phyloP scores from a whole-genome alignment of 495 filamentous ascomycete species.

The Lasiosphaeriaceae sp. region DNA sequence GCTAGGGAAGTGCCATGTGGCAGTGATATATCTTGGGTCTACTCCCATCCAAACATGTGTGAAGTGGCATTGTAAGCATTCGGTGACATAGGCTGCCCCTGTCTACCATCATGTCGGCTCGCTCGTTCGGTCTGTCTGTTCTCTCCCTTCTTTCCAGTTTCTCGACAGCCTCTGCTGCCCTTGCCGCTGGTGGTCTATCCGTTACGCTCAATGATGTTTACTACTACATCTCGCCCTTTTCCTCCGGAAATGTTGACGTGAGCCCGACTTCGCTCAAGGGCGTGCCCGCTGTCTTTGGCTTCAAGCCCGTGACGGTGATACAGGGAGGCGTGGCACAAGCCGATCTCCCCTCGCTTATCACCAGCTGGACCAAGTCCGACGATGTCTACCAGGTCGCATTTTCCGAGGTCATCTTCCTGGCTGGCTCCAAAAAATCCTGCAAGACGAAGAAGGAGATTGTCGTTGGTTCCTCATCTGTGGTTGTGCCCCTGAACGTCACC shows the following conservation, averaged over 20 bases:
- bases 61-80: no score
- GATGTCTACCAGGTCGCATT: constrained; percentile 44
- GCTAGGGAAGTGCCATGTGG: no score
- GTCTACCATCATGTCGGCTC: constrained; percentile 1
- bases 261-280: neutral
- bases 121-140: constrained; percentile 10
- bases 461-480: constrained; percentile 12
- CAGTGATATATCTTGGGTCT: no score
- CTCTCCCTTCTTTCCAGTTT: constrained; percentile 4
- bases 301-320: constrained; percentile 42
- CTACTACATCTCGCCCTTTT: constrained; percentile 37
- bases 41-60: no score
- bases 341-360: constrained; percentile 22
- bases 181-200: constrained; percentile 35
- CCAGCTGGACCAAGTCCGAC: constrained; percentile 29
- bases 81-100: no score
- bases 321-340: constrained; percentile 17
- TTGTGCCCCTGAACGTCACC: constrained; percentile 17
- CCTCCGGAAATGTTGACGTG: constrained; percentile 21
- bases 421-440: constrained; percentile 8
- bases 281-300: constrained; percentile 14
- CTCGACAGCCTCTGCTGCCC: constrained; percentile 5
- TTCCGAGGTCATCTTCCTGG: constrained; percentile 24
- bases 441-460: constrained; percentile 3
- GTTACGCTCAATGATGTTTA: constrained; percentile 38